Conservation (phyloP, 108 stramenopile genomes). For the Skeletonema potamos region DNA sequence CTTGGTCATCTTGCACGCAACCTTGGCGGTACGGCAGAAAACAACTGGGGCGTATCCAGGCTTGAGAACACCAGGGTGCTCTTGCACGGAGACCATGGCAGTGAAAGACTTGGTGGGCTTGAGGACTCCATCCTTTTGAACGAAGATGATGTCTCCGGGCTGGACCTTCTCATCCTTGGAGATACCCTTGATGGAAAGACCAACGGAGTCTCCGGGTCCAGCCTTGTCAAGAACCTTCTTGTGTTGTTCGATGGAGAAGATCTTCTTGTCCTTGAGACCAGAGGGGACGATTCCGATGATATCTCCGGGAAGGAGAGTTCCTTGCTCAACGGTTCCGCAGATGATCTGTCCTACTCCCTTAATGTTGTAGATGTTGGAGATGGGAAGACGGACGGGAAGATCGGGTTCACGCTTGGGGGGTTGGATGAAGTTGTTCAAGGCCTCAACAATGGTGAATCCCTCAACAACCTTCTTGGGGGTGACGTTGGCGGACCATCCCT, state of each 20-base stretch:
- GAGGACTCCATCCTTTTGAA: constrained; percentile 65
- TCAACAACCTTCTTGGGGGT: constrained; percentile 59
- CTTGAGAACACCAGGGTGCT: constrained; percentile 87
- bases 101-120: constrained; percentile 79
- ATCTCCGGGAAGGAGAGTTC: constrained; percentile 70
- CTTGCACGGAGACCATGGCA: constrained; percentile 78
- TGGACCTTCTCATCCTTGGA: constrained; percentile 77
- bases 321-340: constrained; percentile 77
- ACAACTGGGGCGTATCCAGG: constrained; percentile 74
- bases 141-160: constrained; percentile 80
- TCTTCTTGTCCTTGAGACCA: constrained; percentile 69
- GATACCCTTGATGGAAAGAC: constrained; percentile 83
- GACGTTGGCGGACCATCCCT: constrained; percentile 72
- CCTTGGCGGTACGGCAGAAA: constrained; percentile 88
- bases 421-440: constrained; percentile 72
- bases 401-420: constrained; percentile 62
- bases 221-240: constrained; percentile 71
- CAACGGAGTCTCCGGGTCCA: constrained; percentile 77
- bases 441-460: constrained; percentile 72
- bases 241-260: constrained; percentile 84
- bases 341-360: constrained; percentile 81
- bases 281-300: constrained; percentile 65
- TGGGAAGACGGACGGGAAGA: constrained; percentile 68
- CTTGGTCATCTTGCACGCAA: constrained; percentile 89
- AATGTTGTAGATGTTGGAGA: constrained; percentile 84